These are phyloP conservation scores for Nicotiana tomentosiformis DNA, from an alignment of 257 asterid species.

Conservation along the genomic window DNA sequence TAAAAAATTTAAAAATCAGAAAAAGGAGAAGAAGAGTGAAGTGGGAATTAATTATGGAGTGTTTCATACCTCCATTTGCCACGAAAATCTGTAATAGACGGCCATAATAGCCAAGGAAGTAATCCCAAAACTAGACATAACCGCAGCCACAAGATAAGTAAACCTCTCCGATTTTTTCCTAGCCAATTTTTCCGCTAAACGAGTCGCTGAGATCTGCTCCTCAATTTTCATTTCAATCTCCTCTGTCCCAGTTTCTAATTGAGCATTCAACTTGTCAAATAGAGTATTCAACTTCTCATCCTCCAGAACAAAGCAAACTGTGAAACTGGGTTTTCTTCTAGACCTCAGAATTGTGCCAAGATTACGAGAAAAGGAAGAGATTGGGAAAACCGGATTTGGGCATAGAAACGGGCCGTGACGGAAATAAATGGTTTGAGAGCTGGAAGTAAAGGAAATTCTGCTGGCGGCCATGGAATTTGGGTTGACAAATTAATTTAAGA, in stretches of 20 bases:
- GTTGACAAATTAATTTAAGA: not conserved
- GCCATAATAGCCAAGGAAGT: slow-evolving; percentile 13
- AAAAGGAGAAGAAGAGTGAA: not conserved
- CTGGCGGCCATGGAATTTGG: slow-evolving; percentile 20
- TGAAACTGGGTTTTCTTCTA: slow-evolving; percentile 27
- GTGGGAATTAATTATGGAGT: not conserved
- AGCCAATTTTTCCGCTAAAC: slow-evolving; percentile 51
- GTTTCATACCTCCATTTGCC: slow-evolving; percentile 7
- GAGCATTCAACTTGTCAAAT: not conserved
- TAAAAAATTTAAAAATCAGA: not conserved
- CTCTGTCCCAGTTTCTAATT: slow-evolving; percentile 4
- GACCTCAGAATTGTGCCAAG: slow-evolving; percentile 11
- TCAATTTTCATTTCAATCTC: slow-evolving; percentile 27
- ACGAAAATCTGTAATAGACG: slow-evolving; percentile 1
- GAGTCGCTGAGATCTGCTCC: slow-evolving; percentile 25
- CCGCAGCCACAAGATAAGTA: slow-evolving; percentile 44
- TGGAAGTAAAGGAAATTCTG: slow-evolving; percentile 33
- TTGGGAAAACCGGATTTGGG: slow-evolving; percentile 20
- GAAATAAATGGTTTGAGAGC: slow-evolving; percentile 18
- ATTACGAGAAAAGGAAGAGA: slow-evolving; percentile 16
- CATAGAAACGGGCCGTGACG: slow-evolving; percentile 28
- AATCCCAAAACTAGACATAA: slow-evolving; percentile 5
- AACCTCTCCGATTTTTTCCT: slow-evolving; percentile 83
- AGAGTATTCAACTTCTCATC: slow-evolving; percentile 34
- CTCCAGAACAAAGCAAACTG: slow-evolving; percentile 58